phyloP scores from a whole-genome alignment of 2,329 filamentous ascomycete genomes.

The Fusarium newnesense region DNA sequence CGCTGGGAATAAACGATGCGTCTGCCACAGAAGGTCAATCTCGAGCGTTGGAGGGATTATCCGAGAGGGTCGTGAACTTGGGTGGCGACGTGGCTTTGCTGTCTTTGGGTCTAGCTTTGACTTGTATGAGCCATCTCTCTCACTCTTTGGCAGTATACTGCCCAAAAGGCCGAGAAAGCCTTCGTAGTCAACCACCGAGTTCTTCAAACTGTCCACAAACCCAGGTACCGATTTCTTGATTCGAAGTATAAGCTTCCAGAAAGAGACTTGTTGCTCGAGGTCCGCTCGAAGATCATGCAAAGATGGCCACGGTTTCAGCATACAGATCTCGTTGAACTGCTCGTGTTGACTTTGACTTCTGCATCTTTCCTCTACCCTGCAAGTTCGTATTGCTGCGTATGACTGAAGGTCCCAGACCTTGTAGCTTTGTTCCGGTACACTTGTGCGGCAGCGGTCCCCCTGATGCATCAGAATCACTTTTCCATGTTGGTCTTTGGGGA shows the following conservation, averaged over 20 bases:
- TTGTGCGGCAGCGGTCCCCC: not conserved
- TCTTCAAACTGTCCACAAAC: accelerated
- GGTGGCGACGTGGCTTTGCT: accelerated
- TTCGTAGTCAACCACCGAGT: not conserved
- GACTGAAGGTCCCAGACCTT: not conserved
- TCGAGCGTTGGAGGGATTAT: not conserved
- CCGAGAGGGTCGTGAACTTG: not conserved
- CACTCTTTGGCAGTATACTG: not conserved
- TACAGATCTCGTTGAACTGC: not conserved
- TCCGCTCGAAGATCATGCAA: not conserved
- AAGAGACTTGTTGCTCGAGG: not conserved
- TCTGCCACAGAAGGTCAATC: slow-evolving; percentile 6
- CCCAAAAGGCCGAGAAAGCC: not conserved
- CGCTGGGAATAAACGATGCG: not conserved
- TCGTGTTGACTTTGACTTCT: not conserved
- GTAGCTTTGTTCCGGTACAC: not conserved
- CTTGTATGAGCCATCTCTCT: not conserved
- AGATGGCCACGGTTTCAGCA: not conserved
- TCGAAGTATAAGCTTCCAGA: not conserved
- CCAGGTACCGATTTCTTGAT: not conserved
- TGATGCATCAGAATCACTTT: not conserved
- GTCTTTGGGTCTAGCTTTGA: not conserved
- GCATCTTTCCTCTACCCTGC: not conserved
- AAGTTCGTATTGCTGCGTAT: not conserved
- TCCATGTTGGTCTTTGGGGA: not conserved